These are phyloP conservation scores for Debaryomyces fabryi DNA, from an alignment of 1,139 yeast genomes.

Conservation along the genomic window DNA sequence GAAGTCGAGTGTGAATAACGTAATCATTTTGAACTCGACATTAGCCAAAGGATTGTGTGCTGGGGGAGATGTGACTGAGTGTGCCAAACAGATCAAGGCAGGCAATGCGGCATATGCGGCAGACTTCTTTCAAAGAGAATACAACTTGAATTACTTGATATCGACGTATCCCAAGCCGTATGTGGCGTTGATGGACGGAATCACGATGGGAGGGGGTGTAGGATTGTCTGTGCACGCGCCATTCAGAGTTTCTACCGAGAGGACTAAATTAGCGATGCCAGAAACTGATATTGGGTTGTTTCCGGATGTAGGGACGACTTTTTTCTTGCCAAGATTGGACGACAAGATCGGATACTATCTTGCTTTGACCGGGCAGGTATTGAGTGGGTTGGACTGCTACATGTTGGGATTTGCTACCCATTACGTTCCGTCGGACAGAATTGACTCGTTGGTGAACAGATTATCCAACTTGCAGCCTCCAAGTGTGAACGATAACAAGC, in stretches of 20 bases:
- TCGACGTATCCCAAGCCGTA: slow-evolving; percentile 86
- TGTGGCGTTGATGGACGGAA: slow-evolving; percentile 84
- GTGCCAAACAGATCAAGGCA: slow-evolving; percentile 54
- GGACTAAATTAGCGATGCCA: slow-evolving; percentile 94
- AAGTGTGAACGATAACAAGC: slow-evolving; percentile 30
- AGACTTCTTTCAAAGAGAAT: slow-evolving; percentile 77
- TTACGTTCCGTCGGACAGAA: slow-evolving; percentile 68
- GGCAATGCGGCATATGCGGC: slow-evolving; percentile 58
- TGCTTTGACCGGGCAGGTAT: slow-evolving; percentile 81
- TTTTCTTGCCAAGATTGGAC: slow-evolving; percentile 81
- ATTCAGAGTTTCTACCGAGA: slow-evolving; percentile 88
- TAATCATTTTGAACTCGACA: slow-evolving; percentile 71
- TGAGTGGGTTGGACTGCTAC: slow-evolving; percentile 79
- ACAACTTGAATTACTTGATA: slow-evolving; percentile 75
- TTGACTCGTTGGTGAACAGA: slow-evolving; percentile 64
- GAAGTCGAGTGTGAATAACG: slow-evolving; percentile 63
- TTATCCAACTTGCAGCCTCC: slow-evolving; percentile 60
- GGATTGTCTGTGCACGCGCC: slow-evolving; percentile 94
- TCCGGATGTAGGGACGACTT: slow-evolving; percentile 95
- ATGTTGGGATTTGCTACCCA: slow-evolving; percentile 90
- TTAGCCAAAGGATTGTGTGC: slow-evolving; percentile 73
- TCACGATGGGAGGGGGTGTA: slow-evolving; percentile 98
- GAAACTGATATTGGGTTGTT: slow-evolving; percentile 96
- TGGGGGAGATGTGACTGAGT: slow-evolving; percentile 92
- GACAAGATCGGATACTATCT: slow-evolving; percentile 83